phyloP scores from a whole-genome alignment of 192 early-diverging fungal genomes.

The Backusella circina region DNA sequence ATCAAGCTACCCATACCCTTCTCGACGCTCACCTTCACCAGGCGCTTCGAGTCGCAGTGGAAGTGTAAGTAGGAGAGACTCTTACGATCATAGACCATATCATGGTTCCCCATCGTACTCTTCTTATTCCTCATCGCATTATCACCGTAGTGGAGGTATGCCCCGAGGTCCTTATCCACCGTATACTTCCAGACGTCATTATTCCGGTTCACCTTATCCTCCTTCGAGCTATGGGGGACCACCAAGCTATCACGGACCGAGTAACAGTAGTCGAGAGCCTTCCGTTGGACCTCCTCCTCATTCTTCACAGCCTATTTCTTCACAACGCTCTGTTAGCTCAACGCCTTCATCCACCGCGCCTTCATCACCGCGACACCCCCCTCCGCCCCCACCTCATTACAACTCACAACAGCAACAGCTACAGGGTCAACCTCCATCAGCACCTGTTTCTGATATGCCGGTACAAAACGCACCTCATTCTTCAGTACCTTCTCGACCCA shows the following conservation, averaged over 20 bases:
- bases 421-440: not conserved
- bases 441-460: not conserved
- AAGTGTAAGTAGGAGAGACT: conserved; percentile 12
- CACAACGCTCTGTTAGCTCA: not conserved
- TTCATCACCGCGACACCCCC: conserved; percentile 5
- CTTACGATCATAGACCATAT: conserved; percentile 19
- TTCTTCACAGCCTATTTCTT: not conserved
- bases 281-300: not conserved
- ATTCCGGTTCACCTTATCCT: not conserved
- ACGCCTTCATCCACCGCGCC: conserved; percentile 1
- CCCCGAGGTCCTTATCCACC: not conserved
- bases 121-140: not conserved
- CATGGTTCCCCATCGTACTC: not conserved
- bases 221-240: not conserved
- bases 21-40: conserved; percentile 23
- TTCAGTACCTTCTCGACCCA: not conserved
- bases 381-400: not conserved
- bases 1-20: conserved; percentile 6
- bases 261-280: not conserved
- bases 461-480: not conserved
- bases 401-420: not conserved
- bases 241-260: not conserved
- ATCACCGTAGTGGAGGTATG: not conserved
- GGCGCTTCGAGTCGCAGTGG: not conserved
- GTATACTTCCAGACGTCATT: conserved; percentile 11